A percentile compares a stretch with the other conserved stretches of the same genome.
Evolutionary conservation across 2,329 filamentous ascomycete species (phyloP).

Genomic region (Clarireedia hainanense): DNA sequence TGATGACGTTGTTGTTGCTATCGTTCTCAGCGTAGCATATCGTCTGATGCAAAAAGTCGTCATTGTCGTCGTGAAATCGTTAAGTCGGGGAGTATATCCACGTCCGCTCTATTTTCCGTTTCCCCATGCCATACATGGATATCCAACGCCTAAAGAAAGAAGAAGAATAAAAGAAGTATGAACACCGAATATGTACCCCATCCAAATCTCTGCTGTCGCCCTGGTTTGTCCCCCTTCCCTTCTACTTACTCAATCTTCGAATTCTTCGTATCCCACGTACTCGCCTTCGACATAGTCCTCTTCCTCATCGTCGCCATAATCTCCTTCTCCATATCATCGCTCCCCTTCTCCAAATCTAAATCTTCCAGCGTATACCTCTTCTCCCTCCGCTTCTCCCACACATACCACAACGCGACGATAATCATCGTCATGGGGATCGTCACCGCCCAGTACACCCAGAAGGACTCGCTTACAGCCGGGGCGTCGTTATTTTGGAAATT

Average conservation of each 20-base stretch:
- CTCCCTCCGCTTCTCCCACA: constrained; percentile 28
- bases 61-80: too few species aligned
- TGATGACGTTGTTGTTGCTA: too few species aligned
- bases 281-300: constrained; percentile 24
- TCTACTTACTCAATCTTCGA: background rate
- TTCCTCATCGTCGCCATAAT: constrained; percentile 25
- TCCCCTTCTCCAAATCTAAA: constrained; percentile 22
- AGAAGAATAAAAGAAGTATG: background rate
- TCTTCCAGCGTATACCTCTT: constrained; percentile 20
- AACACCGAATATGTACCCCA: background rate
- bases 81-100: too few species aligned
- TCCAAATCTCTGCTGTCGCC: background rate
- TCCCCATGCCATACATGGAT: background rate
- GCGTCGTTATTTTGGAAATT: constrained; percentile 39
- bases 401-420: constrained; percentile 49
- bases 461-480: constrained; percentile 35
- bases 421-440: constrained; percentile 48
- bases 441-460: constrained; percentile 59
- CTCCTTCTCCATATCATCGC: constrained; percentile 24
- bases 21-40: too few species aligned
- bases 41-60: too few species aligned
- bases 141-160: too few species aligned
- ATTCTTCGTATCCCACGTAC: constrained; percentile 17
- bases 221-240: background rate
- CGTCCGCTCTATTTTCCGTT: background rate